Percentiles rank a stretch among this genome's conserved stretches.
phyloP scores from a whole-genome alignment of 495 filamentous ascomycete genomes.

The Aspergillus conjunctus region DNA sequence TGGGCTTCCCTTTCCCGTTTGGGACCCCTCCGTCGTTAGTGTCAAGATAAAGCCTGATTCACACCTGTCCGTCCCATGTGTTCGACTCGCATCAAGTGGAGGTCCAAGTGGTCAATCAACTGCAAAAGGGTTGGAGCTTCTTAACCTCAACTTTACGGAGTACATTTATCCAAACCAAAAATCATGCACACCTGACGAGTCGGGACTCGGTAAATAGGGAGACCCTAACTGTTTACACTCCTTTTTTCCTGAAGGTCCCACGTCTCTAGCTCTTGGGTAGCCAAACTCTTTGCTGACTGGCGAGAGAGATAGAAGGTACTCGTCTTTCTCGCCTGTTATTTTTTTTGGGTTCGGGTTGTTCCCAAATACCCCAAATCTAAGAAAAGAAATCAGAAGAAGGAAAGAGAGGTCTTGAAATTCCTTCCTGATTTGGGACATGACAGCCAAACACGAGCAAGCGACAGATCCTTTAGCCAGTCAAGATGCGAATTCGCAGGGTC shows the following conservation, averaged over 20 bases:
- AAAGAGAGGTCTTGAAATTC: neutral
- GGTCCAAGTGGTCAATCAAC: constrained; percentile 11
- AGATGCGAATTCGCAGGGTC: constrained; percentile 3
- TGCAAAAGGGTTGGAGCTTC: constrained; percentile 2
- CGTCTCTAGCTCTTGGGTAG: neutral
- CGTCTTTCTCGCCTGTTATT: neutral
- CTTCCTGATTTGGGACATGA: neutral
- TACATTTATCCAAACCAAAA: neutral
- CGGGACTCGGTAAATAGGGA: neutral
- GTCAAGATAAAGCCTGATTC: constrained; percentile 17
- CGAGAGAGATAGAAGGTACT: neutral
- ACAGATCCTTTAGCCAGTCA: constrained; percentile 12
- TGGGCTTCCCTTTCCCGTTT: constrained; percentile 7
- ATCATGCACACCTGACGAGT: neutral
- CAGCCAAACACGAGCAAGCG: constrained; percentile 1
- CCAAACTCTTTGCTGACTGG: neutral
- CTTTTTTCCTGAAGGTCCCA: neutral
- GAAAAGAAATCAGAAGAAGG: neutral
- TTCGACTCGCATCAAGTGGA: neutral
- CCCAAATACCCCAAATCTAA: neutral
- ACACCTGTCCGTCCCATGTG: constrained; percentile 1
- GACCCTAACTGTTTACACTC: neutral
- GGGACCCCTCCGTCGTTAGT: constrained; percentile 11
- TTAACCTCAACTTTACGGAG: neutral
- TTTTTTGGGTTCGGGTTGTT: neutral